Evolutionary conservation across 164 flowering plant species (phyloP).

Genomic region (Tetracentron sinense): DNA sequence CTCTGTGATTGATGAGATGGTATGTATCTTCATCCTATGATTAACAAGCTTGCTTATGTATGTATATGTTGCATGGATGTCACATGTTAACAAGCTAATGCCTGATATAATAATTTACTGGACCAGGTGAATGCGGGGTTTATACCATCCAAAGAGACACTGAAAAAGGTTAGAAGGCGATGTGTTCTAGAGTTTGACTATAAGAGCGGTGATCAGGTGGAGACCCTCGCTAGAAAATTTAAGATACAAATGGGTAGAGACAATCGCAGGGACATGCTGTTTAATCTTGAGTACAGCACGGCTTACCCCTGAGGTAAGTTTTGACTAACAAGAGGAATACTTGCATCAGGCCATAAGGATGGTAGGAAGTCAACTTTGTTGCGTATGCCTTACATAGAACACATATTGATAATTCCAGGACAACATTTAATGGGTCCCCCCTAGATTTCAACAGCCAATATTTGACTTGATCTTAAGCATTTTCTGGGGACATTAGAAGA

Average conservation of each 20-base stretch:
- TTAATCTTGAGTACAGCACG: constrained; percentile 54
- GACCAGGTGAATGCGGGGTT: constrained; percentile 74
- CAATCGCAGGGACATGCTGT: constrained; percentile 62
- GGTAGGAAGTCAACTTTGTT: not conserved
- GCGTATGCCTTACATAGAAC: not conserved
- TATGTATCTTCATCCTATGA: constrained; percentile 21
- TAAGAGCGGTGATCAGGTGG: constrained; percentile 53
- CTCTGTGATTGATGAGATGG: constrained; percentile 72
- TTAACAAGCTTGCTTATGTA: not conserved
- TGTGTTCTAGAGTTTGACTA: constrained; percentile 70
- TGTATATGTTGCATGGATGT: not conserved
- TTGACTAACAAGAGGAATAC: not conserved
- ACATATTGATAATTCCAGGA: not conserved
- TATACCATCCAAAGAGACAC: constrained; percentile 60
- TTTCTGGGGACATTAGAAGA: too few species aligned
- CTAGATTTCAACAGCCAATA: too few species aligned
- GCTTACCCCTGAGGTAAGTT: constrained; percentile 47
- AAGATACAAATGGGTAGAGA: constrained; percentile 62
- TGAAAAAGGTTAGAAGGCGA: constrained; percentile 80
- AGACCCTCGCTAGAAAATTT: constrained; percentile 43
- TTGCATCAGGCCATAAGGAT: not conserved
- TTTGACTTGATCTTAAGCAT: too few species aligned
- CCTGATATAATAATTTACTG: not conserved
- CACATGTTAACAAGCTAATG: not conserved
- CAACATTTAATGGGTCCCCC: not conserved